Evolutionary conservation across 2,329 filamentous ascomycete genomes (phyloP).

Genomic region (Cladosporium sp.): DNA sequence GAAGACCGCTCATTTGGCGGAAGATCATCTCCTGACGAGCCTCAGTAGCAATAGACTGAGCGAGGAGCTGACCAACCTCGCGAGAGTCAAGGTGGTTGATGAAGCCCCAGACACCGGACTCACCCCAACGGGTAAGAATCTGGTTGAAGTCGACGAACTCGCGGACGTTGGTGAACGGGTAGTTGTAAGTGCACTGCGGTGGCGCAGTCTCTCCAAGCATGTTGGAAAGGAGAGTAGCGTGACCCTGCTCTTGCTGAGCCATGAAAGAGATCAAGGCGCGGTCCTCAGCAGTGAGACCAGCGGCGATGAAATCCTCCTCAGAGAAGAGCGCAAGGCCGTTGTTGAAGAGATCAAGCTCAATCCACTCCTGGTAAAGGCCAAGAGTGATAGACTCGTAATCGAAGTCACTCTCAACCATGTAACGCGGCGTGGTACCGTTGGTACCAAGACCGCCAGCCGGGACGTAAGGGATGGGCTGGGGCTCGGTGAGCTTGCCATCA

Average conservation of each 20-base stretch:
- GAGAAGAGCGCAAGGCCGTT: constrained; percentile 66
- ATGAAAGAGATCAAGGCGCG: constrained; percentile 68
- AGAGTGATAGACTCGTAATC: constrained; percentile 73
- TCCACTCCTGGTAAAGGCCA: constrained; percentile 75
- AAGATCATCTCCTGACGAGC: constrained; percentile 80
- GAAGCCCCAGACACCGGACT: constrained; percentile 76
- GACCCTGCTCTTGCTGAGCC: constrained; percentile 69
- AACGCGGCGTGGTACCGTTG: constrained; percentile 69
- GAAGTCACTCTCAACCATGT: constrained; percentile 73
- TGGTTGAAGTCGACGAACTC: constrained; percentile 81
- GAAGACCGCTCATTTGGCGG: constrained; percentile 72
- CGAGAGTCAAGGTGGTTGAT: constrained; percentile 70
- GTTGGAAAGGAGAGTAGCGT: constrained; percentile 70
- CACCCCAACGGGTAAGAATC: constrained; percentile 76
- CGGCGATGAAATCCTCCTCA: constrained; percentile 60
- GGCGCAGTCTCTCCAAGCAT: constrained; percentile 68
- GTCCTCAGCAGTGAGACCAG: constrained; percentile 63
- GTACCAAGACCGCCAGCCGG: constrained; percentile 68
- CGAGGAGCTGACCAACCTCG: constrained; percentile 64
- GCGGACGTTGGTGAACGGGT: constrained; percentile 65
- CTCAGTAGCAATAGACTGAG: constrained; percentile 72
- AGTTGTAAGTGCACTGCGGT: constrained; percentile 73
- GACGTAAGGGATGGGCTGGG: constrained; percentile 64
- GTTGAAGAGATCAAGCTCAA: constrained; percentile 77
- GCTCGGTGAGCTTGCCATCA: constrained; percentile 61